A percentile compares a stretch with the other conserved stretches of the same genome.
Evolutionary conservation across 345 rosid genomes (phyloP).

Genomic region (Nephelium lappaceum): DNA sequence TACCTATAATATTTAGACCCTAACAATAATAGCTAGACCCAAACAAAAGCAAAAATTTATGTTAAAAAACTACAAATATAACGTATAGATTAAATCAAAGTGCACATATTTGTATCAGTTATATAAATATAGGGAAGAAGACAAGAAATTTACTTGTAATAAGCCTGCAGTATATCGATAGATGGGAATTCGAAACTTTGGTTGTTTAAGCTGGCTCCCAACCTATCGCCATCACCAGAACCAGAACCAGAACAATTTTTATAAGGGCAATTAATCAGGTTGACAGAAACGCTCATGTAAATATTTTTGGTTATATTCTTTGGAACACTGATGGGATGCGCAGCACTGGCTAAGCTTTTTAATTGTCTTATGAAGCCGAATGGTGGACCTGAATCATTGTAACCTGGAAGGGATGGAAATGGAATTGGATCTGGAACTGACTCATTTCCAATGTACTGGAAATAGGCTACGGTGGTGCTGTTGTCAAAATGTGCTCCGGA

Average conservation of each 20-base stretch:
- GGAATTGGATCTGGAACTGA: constrained; percentile 27
- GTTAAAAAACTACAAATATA: no score
- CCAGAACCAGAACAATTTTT: constrained; percentile 11
- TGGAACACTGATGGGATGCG: constrained; percentile 37
- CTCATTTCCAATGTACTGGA: constrained; percentile 39
- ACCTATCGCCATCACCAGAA: not conserved
- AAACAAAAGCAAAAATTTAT: no score
- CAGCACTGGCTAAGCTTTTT: constrained; percentile 22
- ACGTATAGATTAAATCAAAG: no score
- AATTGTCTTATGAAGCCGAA: constrained; percentile 15
- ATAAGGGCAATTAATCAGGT: constrained; percentile 24
- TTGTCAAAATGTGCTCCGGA: constrained; percentile 22
- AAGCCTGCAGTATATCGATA: constrained; percentile 45
- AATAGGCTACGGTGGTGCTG: constrained; percentile 35
- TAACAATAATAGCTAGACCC: no score
- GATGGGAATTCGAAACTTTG: constrained; percentile 35
- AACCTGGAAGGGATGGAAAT: constrained; percentile 31
- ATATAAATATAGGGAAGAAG: no score
- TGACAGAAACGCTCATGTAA: constrained; percentile 31
- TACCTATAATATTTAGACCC: no score
- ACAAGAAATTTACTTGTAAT: constrained; percentile 33
- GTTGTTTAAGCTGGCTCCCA: constrained; percentile 50
- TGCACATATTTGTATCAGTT: no score
- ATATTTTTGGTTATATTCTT: constrained; percentile 15
- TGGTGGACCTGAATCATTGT: constrained; percentile 25